Evolutionary conservation across 2,329 filamentous ascomycete species (phyloP).

Genomic region (Neopestalotiopsis clavispora): DNA sequence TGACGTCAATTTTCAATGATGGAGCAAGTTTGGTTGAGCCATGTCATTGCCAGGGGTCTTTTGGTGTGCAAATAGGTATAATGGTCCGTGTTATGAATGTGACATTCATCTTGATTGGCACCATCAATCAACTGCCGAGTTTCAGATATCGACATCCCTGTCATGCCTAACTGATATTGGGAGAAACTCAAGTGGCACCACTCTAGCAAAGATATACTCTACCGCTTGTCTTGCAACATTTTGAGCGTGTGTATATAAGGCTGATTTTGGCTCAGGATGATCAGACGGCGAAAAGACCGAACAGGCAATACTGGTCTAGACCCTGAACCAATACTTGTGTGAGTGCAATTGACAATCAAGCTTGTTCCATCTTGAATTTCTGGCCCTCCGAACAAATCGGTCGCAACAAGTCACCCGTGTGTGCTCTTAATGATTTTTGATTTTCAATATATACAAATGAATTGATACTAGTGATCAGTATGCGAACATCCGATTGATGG

Average conservation of each 20-base stretch:
- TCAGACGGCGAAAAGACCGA: too few relatives aligned
- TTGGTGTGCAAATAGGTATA: constrained; percentile 3
- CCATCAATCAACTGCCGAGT: constrained; percentile 1
- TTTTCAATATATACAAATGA: too few relatives aligned
- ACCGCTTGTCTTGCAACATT: too few relatives aligned
- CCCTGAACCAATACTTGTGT: too few relatives aligned
- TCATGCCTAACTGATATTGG: neutral
- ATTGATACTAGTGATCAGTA: neutral
- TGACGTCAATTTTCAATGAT: neutral
- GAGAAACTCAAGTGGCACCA: neutral
- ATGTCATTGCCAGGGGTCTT: constrained; percentile 8
- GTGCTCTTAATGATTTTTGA: too few relatives aligned
- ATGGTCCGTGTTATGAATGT: constrained; percentile 8
- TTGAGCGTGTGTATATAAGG: too few relatives aligned
- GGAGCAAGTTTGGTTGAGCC: constrained; percentile 8
- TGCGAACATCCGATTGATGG: neutral
- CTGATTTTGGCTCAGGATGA: too few relatives aligned
- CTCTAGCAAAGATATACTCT: neutral
- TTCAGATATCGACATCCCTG: constrained; percentile 4
- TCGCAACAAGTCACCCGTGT: too few relatives aligned
- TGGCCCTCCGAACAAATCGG: too few relatives aligned
- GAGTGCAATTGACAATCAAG: too few relatives aligned
- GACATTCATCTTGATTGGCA: neutral
- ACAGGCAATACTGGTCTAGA: too few relatives aligned
- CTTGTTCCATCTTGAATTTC: too few relatives aligned